Conservation (phyloP, 768 basidiomycete species). For the Boletus sp. region DNA sequence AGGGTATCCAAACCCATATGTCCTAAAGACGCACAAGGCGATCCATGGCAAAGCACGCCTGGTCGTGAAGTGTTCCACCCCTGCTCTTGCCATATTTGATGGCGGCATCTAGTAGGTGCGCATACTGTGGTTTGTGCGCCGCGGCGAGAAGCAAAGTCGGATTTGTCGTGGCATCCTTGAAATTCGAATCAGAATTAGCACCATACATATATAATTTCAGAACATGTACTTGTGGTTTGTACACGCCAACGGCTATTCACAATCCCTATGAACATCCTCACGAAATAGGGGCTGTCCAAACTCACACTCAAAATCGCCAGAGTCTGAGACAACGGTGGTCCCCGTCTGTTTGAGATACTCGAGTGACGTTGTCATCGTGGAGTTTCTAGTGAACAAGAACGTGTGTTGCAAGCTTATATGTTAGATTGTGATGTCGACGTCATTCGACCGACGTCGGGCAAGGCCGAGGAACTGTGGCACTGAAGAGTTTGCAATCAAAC, state of each 20-base stretch:
- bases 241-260: slow-evolving; percentile 76
- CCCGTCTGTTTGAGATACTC: slow-evolving; percentile 83
- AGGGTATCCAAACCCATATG: not conserved
- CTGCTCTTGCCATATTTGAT: slow-evolving; percentile 73
- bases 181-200: not conserved
- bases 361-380: slow-evolving; percentile 70
- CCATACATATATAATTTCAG: not conserved
- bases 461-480: not conserved
- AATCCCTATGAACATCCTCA: slow-evolving; percentile 12
- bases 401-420: not conserved
- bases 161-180: slow-evolving; percentile 93
- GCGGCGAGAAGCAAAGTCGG: slow-evolving; percentile 91
- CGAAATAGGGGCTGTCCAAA: slow-evolving; percentile 7
- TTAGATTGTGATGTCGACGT: not conserved
- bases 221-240: slow-evolving; percentile 76
- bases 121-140: slow-evolving; percentile 82
- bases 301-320: slow-evolving; percentile 86
- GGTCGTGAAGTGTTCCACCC: slow-evolving; percentile 68
- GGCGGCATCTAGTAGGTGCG: slow-evolving; percentile 70
- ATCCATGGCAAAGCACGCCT: slow-evolving; percentile 78
- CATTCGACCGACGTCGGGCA: not conserved
- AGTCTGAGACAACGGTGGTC: slow-evolving; percentile 93
- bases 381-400: slow-evolving; percentile 11
- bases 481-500: not conserved
- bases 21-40: slow-evolving; percentile 60